These are phyloP conservation scores for Aspergillus transmontanensis DNA, from an alignment of 2,329 filamentous ascomycete genomes.

Conservation along the genomic window DNA sequence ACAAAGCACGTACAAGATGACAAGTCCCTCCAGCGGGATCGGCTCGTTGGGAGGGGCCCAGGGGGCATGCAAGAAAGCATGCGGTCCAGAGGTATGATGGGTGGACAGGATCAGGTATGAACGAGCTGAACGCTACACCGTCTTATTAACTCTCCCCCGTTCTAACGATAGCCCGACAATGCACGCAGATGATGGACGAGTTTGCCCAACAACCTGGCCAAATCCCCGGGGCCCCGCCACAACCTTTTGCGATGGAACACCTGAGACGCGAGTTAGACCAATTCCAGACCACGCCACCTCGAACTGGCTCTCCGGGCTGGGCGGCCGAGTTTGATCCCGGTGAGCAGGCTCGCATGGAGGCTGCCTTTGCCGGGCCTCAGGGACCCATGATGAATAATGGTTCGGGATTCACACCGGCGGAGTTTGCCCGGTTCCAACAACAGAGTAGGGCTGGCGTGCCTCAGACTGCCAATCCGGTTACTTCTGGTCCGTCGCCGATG, in stretches of 20 bases:
- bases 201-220: slow-evolving; percentile 80
- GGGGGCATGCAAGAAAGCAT: slow-evolving; percentile 74
- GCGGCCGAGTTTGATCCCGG: slow-evolving; percentile 65
- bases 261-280: slow-evolving; percentile 64
- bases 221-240: slow-evolving; percentile 56
- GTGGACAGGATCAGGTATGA: slow-evolving; percentile 71
- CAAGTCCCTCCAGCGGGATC: slow-evolving; percentile 89
- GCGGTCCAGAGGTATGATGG: slow-evolving; percentile 69
- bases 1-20: slow-evolving; percentile 97
- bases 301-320: slow-evolving; percentile 61
- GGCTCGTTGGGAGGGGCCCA: slow-evolving; percentile 75
- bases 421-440: slow-evolving; percentile 86
- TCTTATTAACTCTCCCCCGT: not conserved
- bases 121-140: not conserved
- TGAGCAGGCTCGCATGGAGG: slow-evolving; percentile 70
- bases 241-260: slow-evolving; percentile 68
- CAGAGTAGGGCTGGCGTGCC: slow-evolving; percentile 62
- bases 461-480: slow-evolving; percentile 62
- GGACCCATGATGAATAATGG: slow-evolving; percentile 47
- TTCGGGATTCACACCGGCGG: slow-evolving; percentile 73
- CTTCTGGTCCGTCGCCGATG: slow-evolving; percentile 59
- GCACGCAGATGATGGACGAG: slow-evolving; percentile 79
- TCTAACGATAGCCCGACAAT: slow-evolving; percentile 30
- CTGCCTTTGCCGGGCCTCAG: slow-evolving; percentile 62
- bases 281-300: slow-evolving; percentile 51